Conservation (phyloP, 495 filamentous ascomycete genomes). For the Trichoderma orchidacearum region DNA sequence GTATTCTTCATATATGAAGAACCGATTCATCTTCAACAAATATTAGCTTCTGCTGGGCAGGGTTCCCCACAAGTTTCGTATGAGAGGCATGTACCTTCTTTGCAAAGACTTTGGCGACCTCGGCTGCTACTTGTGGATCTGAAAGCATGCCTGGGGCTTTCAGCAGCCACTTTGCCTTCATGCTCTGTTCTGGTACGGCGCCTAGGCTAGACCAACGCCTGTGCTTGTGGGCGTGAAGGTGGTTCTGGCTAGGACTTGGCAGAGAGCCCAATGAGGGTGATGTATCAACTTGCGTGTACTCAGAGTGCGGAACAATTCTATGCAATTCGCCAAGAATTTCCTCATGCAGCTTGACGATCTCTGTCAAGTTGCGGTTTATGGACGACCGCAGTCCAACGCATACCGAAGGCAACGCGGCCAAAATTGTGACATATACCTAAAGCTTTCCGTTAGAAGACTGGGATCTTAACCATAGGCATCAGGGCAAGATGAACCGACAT, state of each 20-base stretch:
- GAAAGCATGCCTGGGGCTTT: constrained; percentile 41
- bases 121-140: constrained; percentile 55
- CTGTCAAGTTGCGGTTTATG: constrained; percentile 52
- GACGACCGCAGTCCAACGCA: constrained; percentile 40
- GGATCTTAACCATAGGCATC: neutral
- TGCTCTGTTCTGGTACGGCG: constrained; percentile 38
- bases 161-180: constrained; percentile 25
- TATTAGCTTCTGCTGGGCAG: neutral
- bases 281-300: constrained; percentile 36
- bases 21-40: constrained; percentile 53
- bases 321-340: constrained; percentile 54
- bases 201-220: constrained; percentile 48
- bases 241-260: neutral
- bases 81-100: constrained; percentile 42
- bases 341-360: constrained; percentile 60
- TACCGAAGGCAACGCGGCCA: constrained; percentile 45
- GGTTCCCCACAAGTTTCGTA: neutral
- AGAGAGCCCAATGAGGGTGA: constrained; percentile 4
- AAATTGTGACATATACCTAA: constrained; percentile 54
- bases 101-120: constrained; percentile 66
- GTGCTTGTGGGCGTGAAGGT: constrained; percentile 19
- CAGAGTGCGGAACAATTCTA: constrained; percentile 44
- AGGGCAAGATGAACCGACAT: constrained; percentile 37
- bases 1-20: constrained; percentile 80
- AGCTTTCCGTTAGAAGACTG: no score